phyloP scores from a whole-genome alignment of 1,284 basidiomycete genomes.

The Paramarasmius palmivorus region DNA sequence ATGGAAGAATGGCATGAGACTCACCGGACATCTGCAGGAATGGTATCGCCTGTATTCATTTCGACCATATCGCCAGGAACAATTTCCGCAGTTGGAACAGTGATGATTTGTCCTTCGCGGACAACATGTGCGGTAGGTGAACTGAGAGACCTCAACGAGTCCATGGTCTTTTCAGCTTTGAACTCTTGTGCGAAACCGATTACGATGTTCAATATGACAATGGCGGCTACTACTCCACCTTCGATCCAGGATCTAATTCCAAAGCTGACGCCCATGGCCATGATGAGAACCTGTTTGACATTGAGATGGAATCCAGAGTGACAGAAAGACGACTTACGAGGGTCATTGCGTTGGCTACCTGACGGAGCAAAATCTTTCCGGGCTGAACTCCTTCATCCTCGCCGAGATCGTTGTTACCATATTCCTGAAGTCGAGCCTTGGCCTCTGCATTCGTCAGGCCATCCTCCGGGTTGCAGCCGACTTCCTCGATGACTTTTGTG shows the following conservation, averaged over 20 bases:
- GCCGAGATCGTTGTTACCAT: constrained; percentile 34
- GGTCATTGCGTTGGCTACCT: constrained; percentile 38
- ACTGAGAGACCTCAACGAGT: constrained; percentile 54
- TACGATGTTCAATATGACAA: constrained; percentile 53
- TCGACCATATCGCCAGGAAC: constrained; percentile 65
- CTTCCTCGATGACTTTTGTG: background rate
- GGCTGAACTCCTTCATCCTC: constrained; percentile 33
- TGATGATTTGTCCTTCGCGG: constrained; percentile 48
- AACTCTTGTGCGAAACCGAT: constrained; percentile 58
- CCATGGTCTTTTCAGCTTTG: constrained; percentile 59
- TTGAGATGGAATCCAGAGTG: background rate
- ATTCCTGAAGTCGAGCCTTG: constrained; percentile 6
- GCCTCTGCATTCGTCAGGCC: background rate
- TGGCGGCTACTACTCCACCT: constrained; percentile 63
- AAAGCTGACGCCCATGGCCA: constrained; percentile 65
- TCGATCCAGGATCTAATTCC: constrained; percentile 64
- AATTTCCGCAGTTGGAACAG: constrained; percentile 57
- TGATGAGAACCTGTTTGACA: constrained; percentile 37
- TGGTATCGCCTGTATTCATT: constrained; percentile 57
- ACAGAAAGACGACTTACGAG: no score
- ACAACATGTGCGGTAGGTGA: constrained; percentile 64
- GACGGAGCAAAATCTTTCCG: constrained; percentile 31
- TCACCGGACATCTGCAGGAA: constrained; percentile 55
- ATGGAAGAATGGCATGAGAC: constrained; percentile 20
- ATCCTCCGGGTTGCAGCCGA: background rate